Base-by-base conservation (phyloP, 768 basidiomycete genomes). In the Cubamyces lactineus region DNA sequence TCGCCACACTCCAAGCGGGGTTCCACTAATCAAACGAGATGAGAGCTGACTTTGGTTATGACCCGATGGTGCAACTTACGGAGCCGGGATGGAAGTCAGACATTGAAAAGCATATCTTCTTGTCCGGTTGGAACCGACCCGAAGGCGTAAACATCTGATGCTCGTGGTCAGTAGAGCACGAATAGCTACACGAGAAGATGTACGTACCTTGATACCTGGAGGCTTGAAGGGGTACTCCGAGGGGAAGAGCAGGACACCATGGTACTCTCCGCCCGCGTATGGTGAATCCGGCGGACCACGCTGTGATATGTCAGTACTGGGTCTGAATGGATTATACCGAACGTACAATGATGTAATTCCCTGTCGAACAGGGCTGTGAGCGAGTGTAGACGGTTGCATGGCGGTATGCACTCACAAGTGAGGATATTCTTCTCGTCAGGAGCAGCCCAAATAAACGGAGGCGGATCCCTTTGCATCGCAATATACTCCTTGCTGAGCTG, bases 81-180 rank as follows among this genome's bases (percentile, higher is more conserved):
- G 91, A 84, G 63, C 92, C 92, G 0, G 94, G 92, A 70, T 95
- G 94, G 71, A 94, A 95, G 74, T 95, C 93, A 3, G 93, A 94
- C 94, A 98, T 97, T 23, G 94, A 96, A 77, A 97, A 96, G 73
- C 96, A 98, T 57, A 98, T 97, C 82, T 95, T 97, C 78, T 86
- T 88, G 80, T 94, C 92, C 21, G 92, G 91, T 66, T 91, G 86
- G 76, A 96, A 96, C 61, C 94, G 86, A 19, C 94, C 94, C 5
- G 91, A 92, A 0, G 94, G 94, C 15, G 94, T 95, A 68, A 87
- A 84, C 92, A 95, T 93, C 93, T 95, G 61, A 45, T 51, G 17
- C 41, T n/a, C 53, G 1, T 13, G 38, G 45, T 60, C 40, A 57
- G 46, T 45, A 53, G 28, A 28, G 38, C 13, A 41, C 24, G 30